Evolutionary conservation across 345 rosid genomes (phyloP).

Genomic region (Dipteronia dyeriana): DNA sequence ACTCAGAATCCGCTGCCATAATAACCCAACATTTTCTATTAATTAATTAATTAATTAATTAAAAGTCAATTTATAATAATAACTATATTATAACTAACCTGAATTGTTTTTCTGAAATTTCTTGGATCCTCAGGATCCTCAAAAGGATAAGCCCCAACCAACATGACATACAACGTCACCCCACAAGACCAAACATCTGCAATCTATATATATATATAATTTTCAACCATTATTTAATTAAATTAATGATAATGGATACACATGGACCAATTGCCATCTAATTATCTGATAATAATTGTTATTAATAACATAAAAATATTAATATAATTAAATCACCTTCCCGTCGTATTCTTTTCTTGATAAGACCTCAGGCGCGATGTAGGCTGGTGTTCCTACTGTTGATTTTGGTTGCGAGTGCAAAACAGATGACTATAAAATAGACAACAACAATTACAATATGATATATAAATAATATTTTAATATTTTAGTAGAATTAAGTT

Average conservation of each 20-base stretch:
- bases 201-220: slow-evolving; percentile 39
- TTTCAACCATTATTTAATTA: background rate
- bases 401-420: slow-evolving; percentile 96
- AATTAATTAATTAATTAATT: background rate
- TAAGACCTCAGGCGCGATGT: slow-evolving; percentile 86
- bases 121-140: slow-evolving; percentile 80
- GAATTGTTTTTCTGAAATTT: slow-evolving; percentile 76
- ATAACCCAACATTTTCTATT: background rate
- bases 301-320: background rate
- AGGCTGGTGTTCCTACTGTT: slow-evolving; percentile 95
- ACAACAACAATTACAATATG: background rate
- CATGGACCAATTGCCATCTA: background rate
- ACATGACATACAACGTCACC: slow-evolving; percentile 82
- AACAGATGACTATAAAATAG: slow-evolving; percentile 60
- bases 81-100: slow-evolving; percentile 33
- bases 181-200: slow-evolving; percentile 96
- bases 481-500: no score
- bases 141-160: slow-evolving; percentile 85
- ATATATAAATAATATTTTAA: no score
- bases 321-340: slow-evolving; percentile 45
- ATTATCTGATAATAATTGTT: background rate
- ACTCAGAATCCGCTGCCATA: slow-evolving; percentile 80
- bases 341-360: slow-evolving; percentile 79
- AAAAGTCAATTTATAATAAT: background rate
- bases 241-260: background rate